These are phyloP conservation scores for Aspergillus sergii DNA, from an alignment of 2,329 filamentous ascomycete genomes.

Conservation along the genomic window DNA sequence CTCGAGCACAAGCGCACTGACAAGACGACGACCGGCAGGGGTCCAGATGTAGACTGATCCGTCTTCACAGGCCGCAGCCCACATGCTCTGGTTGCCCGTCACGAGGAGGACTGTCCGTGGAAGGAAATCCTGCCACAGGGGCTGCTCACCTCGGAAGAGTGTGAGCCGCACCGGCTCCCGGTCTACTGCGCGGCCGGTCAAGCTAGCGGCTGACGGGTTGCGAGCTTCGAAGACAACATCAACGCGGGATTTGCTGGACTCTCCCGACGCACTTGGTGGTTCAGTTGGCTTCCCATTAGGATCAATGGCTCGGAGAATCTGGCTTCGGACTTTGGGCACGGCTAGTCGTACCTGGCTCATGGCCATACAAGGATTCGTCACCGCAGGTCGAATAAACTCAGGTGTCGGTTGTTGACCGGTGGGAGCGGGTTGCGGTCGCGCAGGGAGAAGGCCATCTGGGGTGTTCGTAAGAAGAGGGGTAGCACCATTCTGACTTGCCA, in stretches of 20 bases:
- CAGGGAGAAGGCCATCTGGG: slow-evolving; percentile 75
- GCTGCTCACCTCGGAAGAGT: slow-evolving; percentile 75
- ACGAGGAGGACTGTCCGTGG: slow-evolving; percentile 85
- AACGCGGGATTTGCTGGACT: slow-evolving; percentile 57
- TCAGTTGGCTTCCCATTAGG: slow-evolving; percentile 47
- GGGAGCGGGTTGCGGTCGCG: slow-evolving; percentile 62
- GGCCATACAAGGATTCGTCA: slow-evolving; percentile 78
- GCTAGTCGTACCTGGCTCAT: slow-evolving; percentile 83
- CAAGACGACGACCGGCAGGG: slow-evolving; percentile 80
- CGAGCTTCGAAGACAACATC: slow-evolving; percentile 84
- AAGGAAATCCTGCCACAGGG: slow-evolving; percentile 92
- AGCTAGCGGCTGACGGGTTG: slow-evolving; percentile 68
- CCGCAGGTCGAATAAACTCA: slow-evolving; percentile 83
- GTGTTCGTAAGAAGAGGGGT: slow-evolving; percentile 76
- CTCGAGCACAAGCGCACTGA: slow-evolving; percentile 85
- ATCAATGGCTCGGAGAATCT: slow-evolving; percentile 82
- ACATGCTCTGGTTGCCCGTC: slow-evolving; percentile 87
- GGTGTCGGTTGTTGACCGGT: slow-evolving; percentile 70
- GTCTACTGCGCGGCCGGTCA: slow-evolving; percentile 62
- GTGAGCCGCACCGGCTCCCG: slow-evolving; percentile 84
- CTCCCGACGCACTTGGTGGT: slow-evolving; percentile 37
- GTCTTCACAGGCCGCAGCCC: slow-evolving; percentile 91
- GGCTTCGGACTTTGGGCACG: slow-evolving; percentile 80
- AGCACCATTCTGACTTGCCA: slow-evolving; percentile 66
- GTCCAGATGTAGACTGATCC: slow-evolving; percentile 90